Evolutionary conservation across 2,329 filamentous ascomycete species (phyloP).

Genomic region (Fusarium pseudograminearum): DNA sequence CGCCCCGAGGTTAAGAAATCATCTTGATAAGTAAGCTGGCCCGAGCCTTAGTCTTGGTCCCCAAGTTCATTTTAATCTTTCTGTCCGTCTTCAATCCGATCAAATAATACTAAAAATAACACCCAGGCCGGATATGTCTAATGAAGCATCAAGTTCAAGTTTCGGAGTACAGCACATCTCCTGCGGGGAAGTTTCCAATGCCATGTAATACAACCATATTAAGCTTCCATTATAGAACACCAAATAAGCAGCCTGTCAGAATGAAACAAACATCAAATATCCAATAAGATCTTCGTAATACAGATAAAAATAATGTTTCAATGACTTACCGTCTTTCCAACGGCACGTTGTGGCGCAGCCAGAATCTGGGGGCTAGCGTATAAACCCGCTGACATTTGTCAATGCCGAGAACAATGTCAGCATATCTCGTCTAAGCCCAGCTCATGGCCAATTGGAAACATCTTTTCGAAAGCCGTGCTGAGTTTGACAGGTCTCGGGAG

Average conservation of each 20-base stretch:
- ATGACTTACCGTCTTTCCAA: not conserved
- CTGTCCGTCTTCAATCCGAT: fast-evolving
- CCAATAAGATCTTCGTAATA: not conserved
- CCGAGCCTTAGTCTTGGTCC: not conserved
- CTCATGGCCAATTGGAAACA: not conserved
- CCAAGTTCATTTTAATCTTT: not conserved
- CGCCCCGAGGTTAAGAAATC: not conserved
- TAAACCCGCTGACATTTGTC: conserved; percentile 29
- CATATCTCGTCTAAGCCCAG: conserved; percentile 25
- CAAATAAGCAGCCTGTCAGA: conserved; percentile 1
- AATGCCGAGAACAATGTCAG: conserved; percentile 29
- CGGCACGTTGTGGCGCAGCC: conserved; percentile 27
- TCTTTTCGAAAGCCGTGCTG: not conserved
- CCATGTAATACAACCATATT: not conserved
- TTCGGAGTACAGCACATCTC: not conserved
- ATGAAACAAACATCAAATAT: not conserved
- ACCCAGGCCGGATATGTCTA: no score
- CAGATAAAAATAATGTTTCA: conserved; percentile 22
- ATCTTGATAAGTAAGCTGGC: not conserved
- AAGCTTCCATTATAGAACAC: not conserved
- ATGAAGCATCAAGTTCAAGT: not conserved
- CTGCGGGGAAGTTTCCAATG: not conserved
- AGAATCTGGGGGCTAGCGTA: conserved; percentile 29
- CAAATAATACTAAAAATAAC: not conserved
- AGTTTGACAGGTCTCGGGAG: conserved; percentile 13